A percentile compares a stretch with the other conserved stretches of the same genome.
Conservation (phyloP, 306 rosid species). For the Purshia tridentata region DNA sequence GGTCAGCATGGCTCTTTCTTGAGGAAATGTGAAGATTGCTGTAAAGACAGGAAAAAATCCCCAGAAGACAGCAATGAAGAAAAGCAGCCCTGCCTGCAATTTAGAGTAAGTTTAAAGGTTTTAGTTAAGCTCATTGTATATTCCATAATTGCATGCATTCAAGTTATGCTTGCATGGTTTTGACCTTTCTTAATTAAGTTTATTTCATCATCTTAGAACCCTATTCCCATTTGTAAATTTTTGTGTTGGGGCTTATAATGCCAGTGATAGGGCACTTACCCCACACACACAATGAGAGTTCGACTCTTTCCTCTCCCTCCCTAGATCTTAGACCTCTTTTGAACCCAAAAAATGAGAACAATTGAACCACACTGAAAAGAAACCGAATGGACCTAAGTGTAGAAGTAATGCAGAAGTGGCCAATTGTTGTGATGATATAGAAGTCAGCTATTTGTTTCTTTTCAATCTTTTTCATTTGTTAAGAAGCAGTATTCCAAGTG, state of each 20-base stretch:
- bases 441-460: too few species aligned
- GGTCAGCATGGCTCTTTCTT: conserved; percentile 90
- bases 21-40: conserved; percentile 93
- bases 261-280: too few species aligned
- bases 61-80: conserved; percentile 97
- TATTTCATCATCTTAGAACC: background rate
- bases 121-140: conserved; percentile 4
- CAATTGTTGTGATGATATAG: too few species aligned
- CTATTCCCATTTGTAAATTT: too few species aligned
- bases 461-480: too few species aligned
- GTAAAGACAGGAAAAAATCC: conserved; percentile 97
- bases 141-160: background rate
- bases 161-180: background rate
- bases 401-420: too few species aligned
- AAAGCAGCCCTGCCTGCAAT: conserved; percentile 88
- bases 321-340: too few species aligned
- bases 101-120: conserved; percentile 12
- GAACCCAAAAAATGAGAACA: background rate
- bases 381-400: too few species aligned
- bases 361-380: too few species aligned
- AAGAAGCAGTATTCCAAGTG: background rate
- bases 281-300: too few species aligned
- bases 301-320: too few species aligned
- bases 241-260: too few species aligned
- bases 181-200: background rate